Evolutionary conservation across 2,329 filamentous ascomycete species (phyloP).

Genomic region (Aspergillus viridinutans): DNA sequence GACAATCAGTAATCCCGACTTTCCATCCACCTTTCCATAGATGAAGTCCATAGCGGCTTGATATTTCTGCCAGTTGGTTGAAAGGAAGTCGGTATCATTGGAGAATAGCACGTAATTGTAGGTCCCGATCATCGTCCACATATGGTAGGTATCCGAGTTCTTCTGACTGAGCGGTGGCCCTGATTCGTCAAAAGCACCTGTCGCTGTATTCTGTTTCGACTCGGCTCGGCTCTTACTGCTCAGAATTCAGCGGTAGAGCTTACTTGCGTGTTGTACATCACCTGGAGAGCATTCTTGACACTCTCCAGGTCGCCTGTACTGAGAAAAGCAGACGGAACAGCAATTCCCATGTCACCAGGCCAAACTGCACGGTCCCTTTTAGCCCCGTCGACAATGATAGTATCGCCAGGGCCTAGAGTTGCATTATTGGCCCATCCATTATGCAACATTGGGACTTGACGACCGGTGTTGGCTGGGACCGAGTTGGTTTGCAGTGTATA

Average conservation of each 20-base stretch:
- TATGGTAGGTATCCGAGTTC: slow-evolving; percentile 35
- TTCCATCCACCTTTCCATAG: slow-evolving; percentile 41
- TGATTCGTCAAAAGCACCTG: slow-evolving; percentile 34
- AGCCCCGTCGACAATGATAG: slow-evolving; percentile 42
- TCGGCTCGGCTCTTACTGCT: not conserved
- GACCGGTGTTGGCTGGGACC: slow-evolving; percentile 36
- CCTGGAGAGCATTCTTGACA: slow-evolving; percentile 45
- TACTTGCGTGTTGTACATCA: slow-evolving; percentile 45
- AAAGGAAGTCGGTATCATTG: slow-evolving; percentile 48
- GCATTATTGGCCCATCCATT: slow-evolving; percentile 40
- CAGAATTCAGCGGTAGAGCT: not conserved
- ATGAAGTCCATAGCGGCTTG: slow-evolving; percentile 46
- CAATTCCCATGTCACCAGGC: slow-evolving; percentile 50
- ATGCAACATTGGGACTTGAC: slow-evolving; percentile 27
- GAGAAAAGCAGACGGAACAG: slow-evolving; percentile 43
- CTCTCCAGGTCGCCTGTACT: slow-evolving; percentile 45
- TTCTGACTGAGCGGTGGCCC: slow-evolving; percentile 33
- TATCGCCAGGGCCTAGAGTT: slow-evolving; percentile 37
- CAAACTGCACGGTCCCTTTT: slow-evolving; percentile 43
- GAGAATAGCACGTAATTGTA: slow-evolving; percentile 57
- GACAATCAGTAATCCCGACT: slow-evolving; percentile 47
- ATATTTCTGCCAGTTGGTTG: slow-evolving; percentile 48
- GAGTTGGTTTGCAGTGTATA: slow-evolving; percentile 50
- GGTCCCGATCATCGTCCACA: slow-evolving; percentile 55
- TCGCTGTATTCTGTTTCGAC: slow-evolving; percentile 19